A percentile compares a stretch with the other conserved stretches of the same genome.
Evolutionary conservation across 2,329 filamentous ascomycete genomes (phyloP).

Genomic region (Sarocladiaceae sp.): DNA sequence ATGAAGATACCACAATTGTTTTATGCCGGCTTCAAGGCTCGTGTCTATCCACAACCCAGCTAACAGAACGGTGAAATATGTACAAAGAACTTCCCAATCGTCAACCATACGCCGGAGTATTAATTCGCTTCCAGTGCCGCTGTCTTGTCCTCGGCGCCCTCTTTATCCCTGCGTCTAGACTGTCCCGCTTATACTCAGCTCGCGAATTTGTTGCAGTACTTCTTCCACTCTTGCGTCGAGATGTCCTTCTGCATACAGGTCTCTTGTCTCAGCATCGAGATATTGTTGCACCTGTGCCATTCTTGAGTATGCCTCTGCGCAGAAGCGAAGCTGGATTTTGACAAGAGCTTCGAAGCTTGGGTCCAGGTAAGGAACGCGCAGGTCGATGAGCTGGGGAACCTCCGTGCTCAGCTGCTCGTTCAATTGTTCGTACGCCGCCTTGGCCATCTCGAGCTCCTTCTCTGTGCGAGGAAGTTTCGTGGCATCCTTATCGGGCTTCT

Average conservation of each 20-base stretch:
- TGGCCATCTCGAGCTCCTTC: conserved; percentile 94
- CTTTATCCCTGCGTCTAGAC: conserved; percentile 36
- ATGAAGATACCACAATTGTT: conserved; percentile 33
- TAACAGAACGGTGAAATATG: not conserved
- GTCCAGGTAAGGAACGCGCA: conserved; percentile 94
- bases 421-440: conserved; percentile 88
- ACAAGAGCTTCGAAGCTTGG: conserved; percentile 96
- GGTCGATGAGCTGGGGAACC: conserved; percentile 90
- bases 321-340: conserved; percentile 97
- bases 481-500: conserved; percentile 98
- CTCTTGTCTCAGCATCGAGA: conserved; percentile 88
- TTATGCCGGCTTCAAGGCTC: not conserved
- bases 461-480: conserved; percentile 94
- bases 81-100: conserved; percentile 7
- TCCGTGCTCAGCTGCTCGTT: conserved; percentile 95
- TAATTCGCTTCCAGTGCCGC: conserved; percentile 9
- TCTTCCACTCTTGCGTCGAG: conserved; percentile 90
- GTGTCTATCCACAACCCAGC: conserved; percentile 4
- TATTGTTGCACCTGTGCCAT: conserved; percentile 99
- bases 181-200: conserved; percentile 83
- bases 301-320: conserved; percentile 91
- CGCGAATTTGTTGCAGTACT: conserved; percentile 93
- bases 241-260: conserved; percentile 92
- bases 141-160: not conserved
- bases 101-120: conserved; percentile 5